Evolutionary conservation across 768 basidiomycete genomes (phyloP).

Genomic region (Naganishia randhawae): DNA sequence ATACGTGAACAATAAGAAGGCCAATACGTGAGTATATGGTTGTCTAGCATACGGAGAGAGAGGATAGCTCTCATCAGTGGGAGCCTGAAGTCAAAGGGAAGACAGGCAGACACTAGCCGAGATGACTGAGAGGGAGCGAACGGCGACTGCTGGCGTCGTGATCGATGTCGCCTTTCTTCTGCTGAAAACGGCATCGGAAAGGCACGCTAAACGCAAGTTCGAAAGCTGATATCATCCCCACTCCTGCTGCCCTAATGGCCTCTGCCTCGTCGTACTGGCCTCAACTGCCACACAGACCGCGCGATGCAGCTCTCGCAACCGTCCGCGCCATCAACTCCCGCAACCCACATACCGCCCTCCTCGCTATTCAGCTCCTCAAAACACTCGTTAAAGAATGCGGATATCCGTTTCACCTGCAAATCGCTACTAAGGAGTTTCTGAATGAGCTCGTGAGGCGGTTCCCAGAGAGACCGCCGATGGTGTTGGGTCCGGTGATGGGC

Average conservation of each 20-base stretch:
- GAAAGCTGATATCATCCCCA: no score
- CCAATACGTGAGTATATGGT: slow-evolving; percentile 69
- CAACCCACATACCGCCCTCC: slow-evolving; percentile 83
- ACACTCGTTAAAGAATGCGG: slow-evolving; percentile 92
- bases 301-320: slow-evolving; percentile 82
- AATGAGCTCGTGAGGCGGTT: slow-evolving; percentile 98
- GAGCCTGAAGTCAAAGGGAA: no score
- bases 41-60: no score
- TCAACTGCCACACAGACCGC: slow-evolving; percentile 59
- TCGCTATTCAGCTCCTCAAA: slow-evolving; percentile 77
- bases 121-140: no score
- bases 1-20: slow-evolving; percentile 88
- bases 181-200: no score
- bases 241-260: neutral
- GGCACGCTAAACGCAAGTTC: no score
- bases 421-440: slow-evolving; percentile 93
- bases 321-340: slow-evolving; percentile 84
- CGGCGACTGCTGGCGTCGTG: no score
- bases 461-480: slow-evolving; percentile 93
- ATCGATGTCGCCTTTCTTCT: no score
- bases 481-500: slow-evolving; percentile 90
- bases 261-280: slow-evolving; percentile 21
- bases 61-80: no score
- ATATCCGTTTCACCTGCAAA: slow-evolving; percentile 94
- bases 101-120: no score